Conservation (phyloP, 2,329 filamentous ascomycete species). For the Grosmannia serpens region DNA sequence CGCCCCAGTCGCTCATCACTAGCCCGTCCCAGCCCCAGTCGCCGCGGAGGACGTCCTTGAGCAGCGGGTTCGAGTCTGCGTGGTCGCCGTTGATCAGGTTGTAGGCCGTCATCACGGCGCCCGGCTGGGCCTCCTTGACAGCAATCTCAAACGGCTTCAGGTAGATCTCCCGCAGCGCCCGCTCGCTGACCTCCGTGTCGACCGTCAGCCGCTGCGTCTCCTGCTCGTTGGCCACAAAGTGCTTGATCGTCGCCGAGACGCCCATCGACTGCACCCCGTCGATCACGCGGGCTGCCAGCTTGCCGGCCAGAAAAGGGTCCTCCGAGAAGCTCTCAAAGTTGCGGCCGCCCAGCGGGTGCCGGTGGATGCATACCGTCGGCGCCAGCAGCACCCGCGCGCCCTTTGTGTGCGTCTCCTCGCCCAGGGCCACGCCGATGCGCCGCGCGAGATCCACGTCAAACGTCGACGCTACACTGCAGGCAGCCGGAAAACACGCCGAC, state of each 20-base stretch:
- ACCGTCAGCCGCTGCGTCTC: conserved; percentile 57
- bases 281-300: conserved; percentile 59
- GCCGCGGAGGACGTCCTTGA: conserved; percentile 46
- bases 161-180: conserved; percentile 57
- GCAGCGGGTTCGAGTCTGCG: conserved; percentile 39
- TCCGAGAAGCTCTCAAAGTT: conserved; percentile 84
- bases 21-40: conserved; percentile 55
- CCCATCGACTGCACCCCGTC: conserved; percentile 61
- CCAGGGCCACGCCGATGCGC: conserved; percentile 59
- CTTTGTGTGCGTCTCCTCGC: conserved; percentile 47
- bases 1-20: conserved; percentile 49
- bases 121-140: conserved; percentile 55
- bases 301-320: conserved; percentile 66
- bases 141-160: conserved; percentile 67
- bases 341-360: conserved; percentile 67
- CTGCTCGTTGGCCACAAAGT: conserved; percentile 63
- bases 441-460: conserved; percentile 63
- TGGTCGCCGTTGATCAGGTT: conserved; percentile 55
- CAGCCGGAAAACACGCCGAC: conserved; percentile 71
- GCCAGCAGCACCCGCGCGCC: conserved; percentile 65
- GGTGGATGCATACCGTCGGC: conserved; percentile 71
- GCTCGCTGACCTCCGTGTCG: conserved; percentile 52
- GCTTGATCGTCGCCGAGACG: conserved; percentile 70
- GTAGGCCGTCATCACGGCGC: conserved; percentile 60
- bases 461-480: conserved; percentile 65